Evolutionary conservation across 192 early-diverging fungal species (phyloP), one percentile per base, ranked within the genome.

Genomic region (Rhizoclosmatium sp.): DNA sequence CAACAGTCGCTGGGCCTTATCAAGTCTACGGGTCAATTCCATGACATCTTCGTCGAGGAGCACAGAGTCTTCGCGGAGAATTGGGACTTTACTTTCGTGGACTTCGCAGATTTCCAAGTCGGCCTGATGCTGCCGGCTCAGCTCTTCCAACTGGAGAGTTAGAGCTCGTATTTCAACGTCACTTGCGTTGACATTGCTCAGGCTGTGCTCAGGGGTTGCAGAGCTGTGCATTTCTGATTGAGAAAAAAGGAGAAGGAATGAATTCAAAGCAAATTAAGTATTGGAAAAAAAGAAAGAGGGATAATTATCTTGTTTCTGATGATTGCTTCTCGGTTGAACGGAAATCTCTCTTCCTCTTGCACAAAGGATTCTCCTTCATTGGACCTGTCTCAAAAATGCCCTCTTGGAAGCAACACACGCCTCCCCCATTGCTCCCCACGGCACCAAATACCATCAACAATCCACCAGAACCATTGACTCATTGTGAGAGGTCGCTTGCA

Each of bases 31-130:
- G 16, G 75, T 56, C 12, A 76, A 48, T 46, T 76, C 65, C 62
- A 66, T 76, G 40, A 76, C 75, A 48, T 76, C 75, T 46, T 76
- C 75, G 51, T 76, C 75, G 49, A 76, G 75, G 4, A 76, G 75
- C 23, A 76, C 65, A 19, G 75, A 76, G 60, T 59, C 65, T 54
- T 76, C 64, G n/a, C 75, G n/a, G 19, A 76, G 75, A 4, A 67
- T 16, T 2, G 75, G 75, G 7, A 76, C 65, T 47, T 76, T 76
- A 9, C 75, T 4, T 46, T 76, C 75, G 47, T 76, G 66, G 16
- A 21, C 21, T 2, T 61, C 23, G 49, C 44, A 65, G 23, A 76
- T 19, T 5, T 56, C 75, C 14, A 67, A 4, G 31, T 76, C 75
- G n/a, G 47, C 12, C 40, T 39, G 44, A 16, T 66, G 75, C 7